Evolutionary conservation across 768 basidiomycete species (phyloP).

Genomic region (Trametes cingulata): DNA sequence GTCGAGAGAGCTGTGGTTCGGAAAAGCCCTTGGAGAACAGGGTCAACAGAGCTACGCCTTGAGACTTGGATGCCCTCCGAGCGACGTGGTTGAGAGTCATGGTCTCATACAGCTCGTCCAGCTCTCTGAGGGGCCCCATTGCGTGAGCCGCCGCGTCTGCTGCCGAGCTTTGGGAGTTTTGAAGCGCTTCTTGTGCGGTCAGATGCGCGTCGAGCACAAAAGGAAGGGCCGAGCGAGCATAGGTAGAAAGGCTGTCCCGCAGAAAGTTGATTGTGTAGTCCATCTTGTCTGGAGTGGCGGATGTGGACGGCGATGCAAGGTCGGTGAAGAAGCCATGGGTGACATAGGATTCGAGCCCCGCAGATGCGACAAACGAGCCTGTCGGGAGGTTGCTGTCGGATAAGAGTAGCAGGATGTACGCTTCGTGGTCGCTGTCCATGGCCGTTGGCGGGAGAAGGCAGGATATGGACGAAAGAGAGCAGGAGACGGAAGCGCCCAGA

Average conservation of each 20-base stretch:
- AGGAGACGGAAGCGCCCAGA: conserved; percentile 10
- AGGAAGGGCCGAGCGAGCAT: conserved; percentile 72
- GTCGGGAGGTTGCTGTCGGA: conserved; percentile 95
- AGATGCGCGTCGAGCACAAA: conserved; percentile 78
- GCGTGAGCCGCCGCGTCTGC: background rate
- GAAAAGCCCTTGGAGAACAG: conserved; percentile 84
- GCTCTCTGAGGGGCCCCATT: conserved; percentile 39
- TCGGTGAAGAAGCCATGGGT: conserved; percentile 72
- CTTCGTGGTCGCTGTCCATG: conserved; percentile 48
- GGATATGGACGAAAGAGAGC: conserved; percentile 7
- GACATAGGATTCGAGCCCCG: conserved; percentile 87
- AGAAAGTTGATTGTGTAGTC: conserved; percentile 60
- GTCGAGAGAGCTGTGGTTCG: conserved; percentile 41
- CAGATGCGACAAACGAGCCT: conserved; percentile 93
- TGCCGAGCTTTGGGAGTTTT: background rate
- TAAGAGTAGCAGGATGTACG: conserved; percentile 75
- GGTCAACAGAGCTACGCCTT: conserved; percentile 91
- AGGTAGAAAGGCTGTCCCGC: conserved; percentile 71
- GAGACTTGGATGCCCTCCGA: conserved; percentile 82
- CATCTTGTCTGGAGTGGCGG: conserved; percentile 31
- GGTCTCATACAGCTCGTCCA: conserved; percentile 80
- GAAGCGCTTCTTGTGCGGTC: conserved; percentile 29
- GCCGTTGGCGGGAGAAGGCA: background rate
- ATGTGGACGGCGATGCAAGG: conserved; percentile 29
- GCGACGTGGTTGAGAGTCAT: conserved; percentile 92